Base-by-base conservation (phyloP, 2,329 filamentous ascomycete genomes). In the Daldinia eschscholtzii region DNA sequence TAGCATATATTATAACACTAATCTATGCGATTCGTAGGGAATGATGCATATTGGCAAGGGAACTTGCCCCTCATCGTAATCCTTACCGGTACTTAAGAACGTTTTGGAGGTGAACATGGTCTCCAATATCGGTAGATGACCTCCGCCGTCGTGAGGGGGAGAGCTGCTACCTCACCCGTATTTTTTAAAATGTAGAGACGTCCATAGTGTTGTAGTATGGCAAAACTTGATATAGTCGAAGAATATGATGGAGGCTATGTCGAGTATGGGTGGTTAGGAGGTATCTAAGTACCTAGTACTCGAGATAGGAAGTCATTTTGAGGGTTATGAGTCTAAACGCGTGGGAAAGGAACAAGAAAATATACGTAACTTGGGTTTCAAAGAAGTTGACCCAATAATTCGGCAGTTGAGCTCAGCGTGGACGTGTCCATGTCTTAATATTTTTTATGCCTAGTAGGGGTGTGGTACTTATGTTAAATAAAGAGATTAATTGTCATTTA, bases 51-150 rank as follows among this genome's bases (percentile, higher is more conserved):
- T 65, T 50, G 12, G 44, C 37, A 26, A 33, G 13, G 35, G n/a
- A 33, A 23, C 20, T 28, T 55, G 10, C 63, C 59, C 57, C 58
- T 62, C 63, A 60, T 64, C 18, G 26, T 58, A 26, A 53, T 26
- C 12, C 33, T 44, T 48, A 18, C 41, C 63, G 50, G 56, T 42
- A 61, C 26, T 55, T 64, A 18, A 18, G n/a, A 39, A 20, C 28
- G 28, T n/a, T 37, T 57, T 58, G 57, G 60, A 42, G 37, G 59
- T 59, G 28, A 18, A 39, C n/a, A 50, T 28, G 6, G 13, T 33
- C 42, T 63, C 44, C 48, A 61, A 64, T 52, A 30, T 61, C 63
- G 63, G 63, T 66, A 69, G 63, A 67, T 69, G 30, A 18, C 26
- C 48, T 59, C 41, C 52, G 60, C 35, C 56, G 23, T 63, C 20